Evolutionary conservation across 345 rosid species (phyloP).

Genomic region (Stellera chamaejasme): DNA sequence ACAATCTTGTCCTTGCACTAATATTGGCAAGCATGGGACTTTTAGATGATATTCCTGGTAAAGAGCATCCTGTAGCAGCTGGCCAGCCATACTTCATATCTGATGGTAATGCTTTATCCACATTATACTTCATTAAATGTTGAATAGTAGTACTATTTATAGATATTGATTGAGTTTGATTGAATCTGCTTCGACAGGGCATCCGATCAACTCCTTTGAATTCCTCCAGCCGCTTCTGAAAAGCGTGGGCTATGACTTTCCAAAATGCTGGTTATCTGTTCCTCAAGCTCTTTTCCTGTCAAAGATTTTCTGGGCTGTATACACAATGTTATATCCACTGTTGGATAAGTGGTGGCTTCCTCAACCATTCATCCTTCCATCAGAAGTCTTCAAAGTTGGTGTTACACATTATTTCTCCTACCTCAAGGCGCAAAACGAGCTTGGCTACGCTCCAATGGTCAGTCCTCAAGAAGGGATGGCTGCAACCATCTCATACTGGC

Average conservation of each 20-base stretch:
- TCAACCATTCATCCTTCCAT: slow-evolving; percentile 75
- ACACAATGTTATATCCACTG: slow-evolving; percentile 73
- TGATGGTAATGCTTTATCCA: slow-evolving; percentile 50
- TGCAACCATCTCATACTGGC: slow-evolving; percentile 72
- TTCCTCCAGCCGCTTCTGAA: slow-evolving; percentile 58
- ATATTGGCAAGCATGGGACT: slow-evolving; percentile 90
- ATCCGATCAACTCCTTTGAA: slow-evolving; percentile 79
- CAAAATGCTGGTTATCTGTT: slow-evolving; percentile 46
- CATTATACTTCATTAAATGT: not conserved
- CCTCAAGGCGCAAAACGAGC: slow-evolving; percentile 86
- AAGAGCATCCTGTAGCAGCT: slow-evolving; percentile 65
- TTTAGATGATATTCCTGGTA: slow-evolving; percentile 76
- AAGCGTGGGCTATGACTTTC: slow-evolving; percentile 69
- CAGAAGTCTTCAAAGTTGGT: slow-evolving; percentile 93
- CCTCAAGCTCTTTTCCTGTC: slow-evolving; percentile 50
- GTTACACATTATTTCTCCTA: slow-evolving; percentile 86
- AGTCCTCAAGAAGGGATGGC: slow-evolving; percentile 82
- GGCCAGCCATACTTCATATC: slow-evolving; percentile 93
- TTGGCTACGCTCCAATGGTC: slow-evolving; percentile 79
- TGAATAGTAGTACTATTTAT: not conserved
- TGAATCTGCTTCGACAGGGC: slow-evolving; percentile 34
- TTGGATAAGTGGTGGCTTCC: slow-evolving; percentile 83
- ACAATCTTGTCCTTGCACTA: slow-evolving; percentile 77
- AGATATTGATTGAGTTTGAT: not conserved
- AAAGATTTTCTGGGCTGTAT: slow-evolving; percentile 45